Percentiles rank a stretch among this genome's conserved stretches.
These are phyloP conservation scores for Herpotrichia juniperi DNA, from an alignment of 2,329 filamentous ascomycete species.

Conservation along the genomic window DNA sequence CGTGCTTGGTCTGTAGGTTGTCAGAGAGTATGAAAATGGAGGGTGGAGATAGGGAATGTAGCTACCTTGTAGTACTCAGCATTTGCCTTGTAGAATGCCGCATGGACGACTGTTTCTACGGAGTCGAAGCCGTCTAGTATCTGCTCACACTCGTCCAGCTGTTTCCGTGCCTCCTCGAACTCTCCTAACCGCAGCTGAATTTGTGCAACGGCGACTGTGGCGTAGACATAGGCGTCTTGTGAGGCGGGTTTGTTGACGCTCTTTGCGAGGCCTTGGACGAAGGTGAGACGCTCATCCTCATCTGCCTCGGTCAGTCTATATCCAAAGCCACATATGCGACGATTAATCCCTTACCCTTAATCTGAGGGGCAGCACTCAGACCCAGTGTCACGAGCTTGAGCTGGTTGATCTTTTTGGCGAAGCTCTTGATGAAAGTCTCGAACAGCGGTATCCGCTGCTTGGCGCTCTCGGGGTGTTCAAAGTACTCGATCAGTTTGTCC, in stretches of 20 bases:
- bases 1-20: constrained; percentile 69
- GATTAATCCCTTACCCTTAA: constrained; percentile 69
- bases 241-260: constrained; percentile 92
- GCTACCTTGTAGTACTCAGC: constrained; percentile 88
- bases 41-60: no score
- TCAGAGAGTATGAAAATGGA: constrained; percentile 13
- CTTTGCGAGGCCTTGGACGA: constrained; percentile 81
- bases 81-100: constrained; percentile 93
- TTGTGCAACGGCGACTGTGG: constrained; percentile 85
- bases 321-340: background rate
- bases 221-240: constrained; percentile 95
- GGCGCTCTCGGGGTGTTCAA: constrained; percentile 79
- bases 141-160: constrained; percentile 84
- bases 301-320: constrained; percentile 59
- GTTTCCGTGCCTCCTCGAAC: constrained; percentile 80
- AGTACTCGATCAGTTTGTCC: constrained; percentile 85
- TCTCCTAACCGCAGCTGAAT: constrained; percentile 83
- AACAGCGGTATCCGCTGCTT: constrained; percentile 88
- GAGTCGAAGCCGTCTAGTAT: constrained; percentile 92
- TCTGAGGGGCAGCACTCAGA: constrained; percentile 84
- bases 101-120: constrained; percentile 93
- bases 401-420: constrained; percentile 99
- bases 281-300: constrained; percentile 82
- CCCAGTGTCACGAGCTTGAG: constrained; percentile 93
- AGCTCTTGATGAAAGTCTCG: constrained; percentile 92